Percentiles rank a stretch among this genome's conserved stretches.
Conservation (phyloP, 2,329 filamentous ascomycete genomes). For the Phaeosphaeria sp. region DNA sequence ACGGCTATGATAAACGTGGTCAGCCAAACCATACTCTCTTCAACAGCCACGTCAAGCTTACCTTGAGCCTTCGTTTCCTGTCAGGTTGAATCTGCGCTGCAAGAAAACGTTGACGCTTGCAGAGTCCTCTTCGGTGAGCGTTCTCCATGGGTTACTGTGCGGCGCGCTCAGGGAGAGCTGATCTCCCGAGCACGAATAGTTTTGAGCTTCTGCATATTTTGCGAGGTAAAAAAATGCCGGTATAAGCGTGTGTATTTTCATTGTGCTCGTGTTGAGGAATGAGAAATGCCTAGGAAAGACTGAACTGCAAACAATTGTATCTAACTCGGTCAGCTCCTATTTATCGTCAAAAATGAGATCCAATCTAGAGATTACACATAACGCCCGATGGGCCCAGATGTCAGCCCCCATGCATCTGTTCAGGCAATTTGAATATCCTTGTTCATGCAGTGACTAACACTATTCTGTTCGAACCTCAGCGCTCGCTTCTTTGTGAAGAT, state of each 20-base stretch:
- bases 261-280: neutral
- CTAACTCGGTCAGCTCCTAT: neutral
- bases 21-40: neutral
- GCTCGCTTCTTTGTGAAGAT: neutral
- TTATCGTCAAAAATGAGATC: neutral
- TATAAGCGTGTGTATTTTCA: neutral
- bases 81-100: conserved; percentile 12
- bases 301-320: neutral
- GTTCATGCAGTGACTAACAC: neutral
- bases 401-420: neutral
- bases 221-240: neutral
- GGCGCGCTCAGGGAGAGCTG: conserved; percentile 15
- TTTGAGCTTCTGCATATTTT: conserved; percentile 2
- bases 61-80: conserved; percentile 14
- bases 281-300: neutral
- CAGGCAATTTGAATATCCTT: neutral
- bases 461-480: neutral
- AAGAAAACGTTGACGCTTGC: conserved; percentile 14
- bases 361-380: neutral
- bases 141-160: conserved; percentile 16
- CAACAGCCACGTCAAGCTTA: neutral
- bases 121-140: conserved; percentile 16
- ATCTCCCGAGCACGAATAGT: conserved; percentile 2
- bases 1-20: conserved; percentile 1
- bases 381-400: neutral